Evolutionary conservation across 441 rosid genomes (phyloP).

Genomic region (Jatropha multifida): DNA sequence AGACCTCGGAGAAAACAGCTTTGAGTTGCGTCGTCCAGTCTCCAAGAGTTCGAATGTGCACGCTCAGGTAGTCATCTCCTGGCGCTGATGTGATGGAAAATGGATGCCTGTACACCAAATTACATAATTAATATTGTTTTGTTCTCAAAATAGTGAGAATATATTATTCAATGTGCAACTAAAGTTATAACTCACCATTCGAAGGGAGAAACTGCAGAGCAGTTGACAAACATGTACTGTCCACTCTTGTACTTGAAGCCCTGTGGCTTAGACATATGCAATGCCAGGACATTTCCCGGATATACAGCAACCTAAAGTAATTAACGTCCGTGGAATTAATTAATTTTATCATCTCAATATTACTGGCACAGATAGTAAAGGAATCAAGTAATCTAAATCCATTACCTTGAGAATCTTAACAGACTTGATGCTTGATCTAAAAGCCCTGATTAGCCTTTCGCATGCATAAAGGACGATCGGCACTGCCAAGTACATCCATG

Average conservation of each 20-base stretch:
- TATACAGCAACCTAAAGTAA: constrained; percentile 68
- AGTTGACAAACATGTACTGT: constrained; percentile 92
- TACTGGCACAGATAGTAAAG: too few species aligned
- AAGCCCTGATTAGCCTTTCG: constrained; percentile 70
- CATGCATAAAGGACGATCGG: constrained; percentile 67
- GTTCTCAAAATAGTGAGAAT: too few species aligned
- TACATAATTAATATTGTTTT: background rate
- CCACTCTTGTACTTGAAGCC: constrained; percentile 93
- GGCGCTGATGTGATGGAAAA: constrained; percentile 94
- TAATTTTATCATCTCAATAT: too few species aligned
- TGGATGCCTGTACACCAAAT: constrained; percentile 57
- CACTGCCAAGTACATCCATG: constrained; percentile 94
- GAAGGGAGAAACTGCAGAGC: constrained; percentile 78
- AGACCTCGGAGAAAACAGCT: constrained; percentile 66
- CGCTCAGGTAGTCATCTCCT: constrained; percentile 79
- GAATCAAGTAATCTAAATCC: background rate
- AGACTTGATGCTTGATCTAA: constrained; percentile 81
- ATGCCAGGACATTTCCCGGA: constrained; percentile 78
- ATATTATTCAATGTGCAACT: too few species aligned
- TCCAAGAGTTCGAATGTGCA: constrained; percentile 83
- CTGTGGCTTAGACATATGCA: constrained; percentile 87
- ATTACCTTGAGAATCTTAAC: constrained; percentile 74
- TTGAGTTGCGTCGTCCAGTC: constrained; percentile 90
- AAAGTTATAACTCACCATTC: constrained; percentile 50
- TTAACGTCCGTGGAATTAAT: too few species aligned